Evolutionary conservation across 345 rosid genomes (phyloP), one percentile per base, ranked within the genome.

Genomic region (Brassica carinata): DNA sequence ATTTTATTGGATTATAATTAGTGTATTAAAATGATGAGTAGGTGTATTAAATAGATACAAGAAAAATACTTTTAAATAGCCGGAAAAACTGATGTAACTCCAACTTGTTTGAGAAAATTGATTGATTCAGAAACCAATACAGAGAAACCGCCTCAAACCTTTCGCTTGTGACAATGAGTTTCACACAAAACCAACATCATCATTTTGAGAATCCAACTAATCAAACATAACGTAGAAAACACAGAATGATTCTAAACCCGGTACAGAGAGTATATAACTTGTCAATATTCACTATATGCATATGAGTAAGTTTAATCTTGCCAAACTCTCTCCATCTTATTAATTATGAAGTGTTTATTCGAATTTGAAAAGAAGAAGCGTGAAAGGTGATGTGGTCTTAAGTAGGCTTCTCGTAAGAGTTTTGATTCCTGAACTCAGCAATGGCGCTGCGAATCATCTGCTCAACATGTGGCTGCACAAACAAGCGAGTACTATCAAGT

Each of bases 351-450:
- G 38, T 14, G 27, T 62, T 62, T 3, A 40, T 73, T 73, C 68
- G 7, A 19, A 57, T 18, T 27, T 57, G 27, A 18, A 57, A 57
- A 55, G 1, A 55, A 71, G 18, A 71, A 68, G 2, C 57, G 1
- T 55, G 61, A 17, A 17, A 0, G 15, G 5, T 34, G 66, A 51
- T 7, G 51, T 73, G 82, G 19, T 68, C 15, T 85, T 81, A 87
- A 78, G 85, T 30, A 5, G 97, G 98, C 84, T 94, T 94, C 84
- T 92, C 94, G 30, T 94, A 94, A 19, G 97, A 92, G 77, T 88
- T 91, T 84, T 90, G 91, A 64, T 92, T 94, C 85, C 98, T 86
- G 79, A 91, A 94, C 45, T 92, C 92, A n/a, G 92, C 7, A 59
- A 92, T 85, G 27, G 95, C 94, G 40, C 77, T 89, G 57, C 90